These are phyloP conservation scores for Amesomyces nigricolor DNA, from an alignment of 2,329 filamentous ascomycete species.

Conservation along the genomic window DNA sequence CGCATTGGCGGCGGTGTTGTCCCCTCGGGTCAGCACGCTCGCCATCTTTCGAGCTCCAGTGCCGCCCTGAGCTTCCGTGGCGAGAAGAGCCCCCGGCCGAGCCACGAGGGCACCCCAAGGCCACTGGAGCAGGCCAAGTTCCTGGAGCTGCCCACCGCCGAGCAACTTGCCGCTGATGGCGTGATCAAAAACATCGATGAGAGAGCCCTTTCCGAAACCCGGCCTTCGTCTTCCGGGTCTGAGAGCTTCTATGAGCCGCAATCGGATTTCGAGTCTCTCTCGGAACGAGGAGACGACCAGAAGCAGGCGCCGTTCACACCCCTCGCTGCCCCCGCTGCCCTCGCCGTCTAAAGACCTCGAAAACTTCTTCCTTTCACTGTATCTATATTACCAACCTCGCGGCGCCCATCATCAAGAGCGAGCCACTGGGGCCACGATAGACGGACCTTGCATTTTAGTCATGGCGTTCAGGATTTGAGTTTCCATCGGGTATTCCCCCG, in stretches of 20 bases:
- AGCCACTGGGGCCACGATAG: background rate
- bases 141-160: slow-evolving; percentile 6
- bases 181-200: background rate
- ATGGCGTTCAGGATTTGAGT: background rate
- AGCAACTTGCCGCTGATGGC: background rate
- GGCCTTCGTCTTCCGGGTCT: too few relatives aligned
- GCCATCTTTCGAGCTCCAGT: slow-evolving; percentile 22
- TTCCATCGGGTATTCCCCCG: background rate
- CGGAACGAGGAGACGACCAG: too few relatives aligned
- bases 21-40: slow-evolving; percentile 44
- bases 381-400: background rate
- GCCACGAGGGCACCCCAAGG: slow-evolving; percentile 18
- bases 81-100: slow-evolving; percentile 25
- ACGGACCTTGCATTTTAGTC: slow-evolving; percentile 1
- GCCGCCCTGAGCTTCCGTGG: slow-evolving; percentile 19
- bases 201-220: too few relatives aligned
- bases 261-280: too few relatives aligned
- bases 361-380: background rate
- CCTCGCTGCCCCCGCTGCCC: background rate
- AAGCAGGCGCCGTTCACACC: background rate
- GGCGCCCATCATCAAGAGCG: background rate
- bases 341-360: background rate
- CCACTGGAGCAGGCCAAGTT: background rate
- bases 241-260: too few relatives aligned
- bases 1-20: slow-evolving; percentile 87